A percentile compares a stretch with the other conserved stretches of the same genome.
Evolutionary conservation across 129 eudicot genomes (phyloP).

Genomic region (Daucus carota): DH1_v3.0 NC_030385.2:26730501-26731000

Average conservation of each 20-base stretch:
- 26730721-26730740: slow-evolving; percentile 49
- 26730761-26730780: slow-evolving; percentile 41
- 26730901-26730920: slow-evolving; percentile 49
- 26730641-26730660: slow-evolving; percentile 2
- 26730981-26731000: slow-evolving; percentile 25
- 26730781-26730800: background rate
- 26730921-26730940: slow-evolving; percentile 60
- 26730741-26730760: slow-evolving; percentile 50
- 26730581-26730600: background rate
- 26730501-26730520: background rate
- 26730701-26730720: slow-evolving; percentile 41
- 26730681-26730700: slow-evolving; percentile 47
- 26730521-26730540: background rate
- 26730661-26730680: slow-evolving; percentile 48
- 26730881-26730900: slow-evolving; percentile 70
- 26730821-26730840: slow-evolving; percentile 11
- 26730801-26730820: background rate
- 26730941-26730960: slow-evolving; percentile 68
- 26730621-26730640: background rate
- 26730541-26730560: background rate
- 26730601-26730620: background rate
- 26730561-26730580: background rate
- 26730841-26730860: slow-evolving; percentile 55
- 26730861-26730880: slow-evolving; percentile 69
- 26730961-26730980: slow-evolving; percentile 59